Base-by-base conservation (phyloP, 495 filamentous ascomycete genomes). In the Alectoria sarmentosa region DNA sequence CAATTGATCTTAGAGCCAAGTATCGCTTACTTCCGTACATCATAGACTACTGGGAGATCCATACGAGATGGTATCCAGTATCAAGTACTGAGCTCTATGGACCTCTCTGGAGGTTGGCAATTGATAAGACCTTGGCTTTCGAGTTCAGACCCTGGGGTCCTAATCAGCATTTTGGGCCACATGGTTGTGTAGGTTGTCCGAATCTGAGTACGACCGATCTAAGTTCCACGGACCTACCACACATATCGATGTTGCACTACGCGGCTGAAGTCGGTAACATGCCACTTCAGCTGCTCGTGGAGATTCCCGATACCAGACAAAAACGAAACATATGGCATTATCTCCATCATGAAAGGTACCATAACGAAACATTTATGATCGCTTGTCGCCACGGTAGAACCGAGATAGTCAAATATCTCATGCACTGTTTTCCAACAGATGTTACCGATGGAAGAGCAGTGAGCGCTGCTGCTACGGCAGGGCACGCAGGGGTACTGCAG, bases 161-260 rank as follows among this genome's bases (percentile, higher is more conserved):
- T 4, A 55, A 55, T 11, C 15, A 55, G 34, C 52, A 55, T 4
- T 34, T 32, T 34, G 52, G 52, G 3, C 52, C 52, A 34, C 34
- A 55, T 34, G 52, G 52, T 8, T 55, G 52, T 55, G 17, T 55
- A 21, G 28, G 52, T 19, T 55, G 52, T 55, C 52, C 52, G 34
- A 32, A 7, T 2, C 52, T 30, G 0, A 34, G 8, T 55, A 1
- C 30, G 1, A 8, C 2, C 8, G 4, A 10, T 21, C 4, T 55
- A 2, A 15, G 8, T 3, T 28, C 52, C 34, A 21, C 8, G 4
- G 52, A 55, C n/a, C 30, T 55, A 4, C 52, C 30, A 21, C 17
- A 55, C 34, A 21, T 55, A 9, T 55, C 52, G 6, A 55, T 55
- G 52, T 19, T 55, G 0, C 52, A 55, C 21, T 55, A 55, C 52